Evolutionary conservation across 768 basidiomycete species (phyloP).

Genomic region (Sistotremastrum suecicum): DNA sequence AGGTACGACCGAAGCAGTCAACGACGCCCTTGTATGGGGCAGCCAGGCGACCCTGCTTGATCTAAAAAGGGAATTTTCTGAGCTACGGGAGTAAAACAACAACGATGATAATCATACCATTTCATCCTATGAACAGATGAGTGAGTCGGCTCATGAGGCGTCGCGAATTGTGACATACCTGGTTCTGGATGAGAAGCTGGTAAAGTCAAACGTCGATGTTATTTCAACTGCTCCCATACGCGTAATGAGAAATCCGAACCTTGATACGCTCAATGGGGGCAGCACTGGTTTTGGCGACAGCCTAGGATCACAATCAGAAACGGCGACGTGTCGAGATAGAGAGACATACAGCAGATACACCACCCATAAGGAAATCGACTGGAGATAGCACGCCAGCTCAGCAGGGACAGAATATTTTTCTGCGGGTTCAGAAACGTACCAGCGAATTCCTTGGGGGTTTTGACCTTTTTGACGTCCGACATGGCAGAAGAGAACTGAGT

Average conservation of each 20-base stretch:
- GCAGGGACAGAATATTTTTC: neutral
- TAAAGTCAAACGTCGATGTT: too few species aligned
- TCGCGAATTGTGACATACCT: conserved; percentile 12
- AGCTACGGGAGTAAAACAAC: neutral
- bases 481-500: conserved; percentile 40
- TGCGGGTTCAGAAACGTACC: conserved; percentile 27
- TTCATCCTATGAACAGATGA: conserved; percentile 1
- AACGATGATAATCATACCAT: conserved; percentile 5
- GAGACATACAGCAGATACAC: conserved; percentile 9
- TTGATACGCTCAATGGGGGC: conserved; percentile 29
- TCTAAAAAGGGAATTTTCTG: conserved; percentile 4
- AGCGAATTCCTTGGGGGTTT: conserved; percentile 85
- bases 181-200: conserved; percentile 23
- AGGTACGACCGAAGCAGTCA: conserved; percentile 22
- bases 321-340: neutral
- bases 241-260: too few species aligned
- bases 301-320: conserved; percentile 6
- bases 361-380: conserved; percentile 26
- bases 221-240: too few species aligned
- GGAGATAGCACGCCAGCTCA: neutral
- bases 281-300: conserved; percentile 24
- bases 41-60: conserved; percentile 18
- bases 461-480: conserved; percentile 74
- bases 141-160: too few species aligned
- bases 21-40: conserved; percentile 23